Conservation (phyloP, 2,329 filamentous ascomycete species). For the Bipolaris victoriae region DNA sequence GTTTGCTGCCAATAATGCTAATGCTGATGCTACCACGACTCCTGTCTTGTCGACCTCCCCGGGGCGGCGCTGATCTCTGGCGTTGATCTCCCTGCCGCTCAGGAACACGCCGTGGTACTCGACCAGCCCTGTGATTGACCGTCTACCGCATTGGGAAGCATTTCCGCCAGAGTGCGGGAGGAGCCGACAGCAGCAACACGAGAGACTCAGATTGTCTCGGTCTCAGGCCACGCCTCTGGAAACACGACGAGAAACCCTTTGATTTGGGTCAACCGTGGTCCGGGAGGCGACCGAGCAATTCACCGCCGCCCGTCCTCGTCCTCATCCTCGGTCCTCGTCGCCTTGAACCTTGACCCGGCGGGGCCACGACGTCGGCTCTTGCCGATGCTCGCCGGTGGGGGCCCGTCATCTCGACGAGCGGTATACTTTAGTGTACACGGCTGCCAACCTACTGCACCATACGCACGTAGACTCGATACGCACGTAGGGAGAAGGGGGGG, state of each 20-base stretch:
- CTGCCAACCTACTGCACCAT: too few relatives aligned
- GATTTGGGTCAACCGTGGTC: not conserved
- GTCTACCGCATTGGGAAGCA: slow-evolving; percentile 4
- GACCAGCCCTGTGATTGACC: slow-evolving; percentile 1
- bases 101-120: slow-evolving; percentile 9
- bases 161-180: slow-evolving; percentile 10
- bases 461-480: not conserved
- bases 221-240: not conserved
- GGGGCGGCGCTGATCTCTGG: slow-evolving; percentile 13
- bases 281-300: slow-evolving; percentile 5
- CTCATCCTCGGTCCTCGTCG: not conserved
- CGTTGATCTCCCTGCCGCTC: slow-evolving; percentile 14
- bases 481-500: not conserved
- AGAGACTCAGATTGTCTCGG: not conserved
- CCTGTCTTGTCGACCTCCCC: slow-evolving; percentile 3
- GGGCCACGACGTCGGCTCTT: not conserved
- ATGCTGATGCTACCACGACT: too few relatives aligned
- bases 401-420: not conserved
- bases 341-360: slow-evolving; percentile 2
- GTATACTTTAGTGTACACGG: not conserved
- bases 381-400: slow-evolving; percentile 11
- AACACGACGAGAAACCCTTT: not conserved
- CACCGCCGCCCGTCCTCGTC: not conserved
- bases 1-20: too few relatives aligned
- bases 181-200: slow-evolving; percentile 7